Base-by-base conservation (phyloP, 2,329 filamentous ascomycete genomes). In the Triangularia verruculosa region DNA sequence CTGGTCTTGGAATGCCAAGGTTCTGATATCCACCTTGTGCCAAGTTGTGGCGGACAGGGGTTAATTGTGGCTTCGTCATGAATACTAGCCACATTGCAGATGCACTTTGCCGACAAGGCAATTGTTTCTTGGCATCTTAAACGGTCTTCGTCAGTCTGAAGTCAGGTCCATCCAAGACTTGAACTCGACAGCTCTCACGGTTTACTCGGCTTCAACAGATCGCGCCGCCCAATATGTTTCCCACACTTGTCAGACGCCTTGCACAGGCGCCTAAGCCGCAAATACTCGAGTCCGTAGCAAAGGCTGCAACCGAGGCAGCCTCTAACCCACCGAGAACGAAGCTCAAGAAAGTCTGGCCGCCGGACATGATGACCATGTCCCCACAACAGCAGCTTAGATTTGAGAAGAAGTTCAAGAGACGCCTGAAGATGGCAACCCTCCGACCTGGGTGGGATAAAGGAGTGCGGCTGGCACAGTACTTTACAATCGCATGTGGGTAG, bases 351-450 rank as follows among this genome's bases (percentile, higher is more conserved):
- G 79, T 86, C 68, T 94, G 91, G 91, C 91, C 91, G 63, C 91
- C 91, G 12, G 87, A 93, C 75, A 90, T 94, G 76, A 78, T 82
- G 66, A 84, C 86, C 72, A 83, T 94, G 64, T 86, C 86, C 39
- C 78, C 82, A 55, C 89, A 90, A 75, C 86, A 93, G 72, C 88
- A 93, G 76, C 89, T 93, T 73, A 83, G 87, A 52, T 88, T 92
- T 70, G 91, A 94, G 79, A 87, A 90, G 74, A 88, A 89, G 73
- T 93, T 89, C 77, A 90, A 92, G 77, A 83, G 91, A 59, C 83
- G 91, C 61, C 76, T 89, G 25, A 81, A 82, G 63, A 76, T 90
- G 30, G 67, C 69, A 85, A 86, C 70, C 84, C 83, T 72, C 81
- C 83, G 87, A 22, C 89, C 89, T 8, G 75, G 77, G 56, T 91